A percentile compares a stretch with the other conserved stretches of the same genome.
Conservation (phyloP, 306 rosid genomes). For the Gleditsia sinensis region DNA sequence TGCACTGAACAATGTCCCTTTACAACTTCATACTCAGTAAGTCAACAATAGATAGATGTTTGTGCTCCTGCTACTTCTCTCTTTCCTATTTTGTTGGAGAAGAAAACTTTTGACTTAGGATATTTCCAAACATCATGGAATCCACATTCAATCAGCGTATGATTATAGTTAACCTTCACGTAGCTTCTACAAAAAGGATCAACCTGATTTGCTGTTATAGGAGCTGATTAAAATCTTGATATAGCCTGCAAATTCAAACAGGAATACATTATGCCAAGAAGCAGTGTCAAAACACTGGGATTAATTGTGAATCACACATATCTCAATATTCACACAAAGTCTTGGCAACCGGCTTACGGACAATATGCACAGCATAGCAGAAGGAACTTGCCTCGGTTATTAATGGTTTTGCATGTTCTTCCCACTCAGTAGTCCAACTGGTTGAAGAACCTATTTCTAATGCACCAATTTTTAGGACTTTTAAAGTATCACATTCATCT, state of each 20-base stretch:
- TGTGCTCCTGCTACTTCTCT: slow-evolving; percentile 25
- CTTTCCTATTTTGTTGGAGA: slow-evolving; percentile 25
- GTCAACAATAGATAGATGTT: slow-evolving; percentile 23
- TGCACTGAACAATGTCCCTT: slow-evolving; percentile 15
- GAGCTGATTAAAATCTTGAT: slow-evolving; percentile 40
- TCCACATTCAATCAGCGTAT: slow-evolving; percentile 9
- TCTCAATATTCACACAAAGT: neutral
- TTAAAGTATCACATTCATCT: slow-evolving; percentile 60
- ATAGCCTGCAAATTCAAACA: slow-evolving; percentile 47
- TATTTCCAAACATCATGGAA: slow-evolving; percentile 21
- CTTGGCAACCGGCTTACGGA: neutral
- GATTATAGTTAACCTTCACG: slow-evolving; percentile 21
- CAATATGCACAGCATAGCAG: slow-evolving; percentile 17
- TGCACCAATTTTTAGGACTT: slow-evolving; percentile 63
- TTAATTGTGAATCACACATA: neutral
- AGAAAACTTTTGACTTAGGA: slow-evolving; percentile 5
- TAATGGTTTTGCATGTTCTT: slow-evolving; percentile 81
- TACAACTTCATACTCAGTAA: slow-evolving; percentile 5
- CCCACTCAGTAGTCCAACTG: slow-evolving; percentile 91
- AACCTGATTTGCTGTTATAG: neutral
- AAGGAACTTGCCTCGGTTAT: slow-evolving; percentile 68
- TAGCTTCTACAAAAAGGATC: slow-evolving; percentile 7
- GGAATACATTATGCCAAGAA: neutral
- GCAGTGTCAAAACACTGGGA: slow-evolving; percentile 1
- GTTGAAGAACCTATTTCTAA: slow-evolving; percentile 68